A percentile compares a stretch with the other conserved stretches of the same genome.
These are phyloP conservation scores for Fagopyrum esculentum DNA, from an alignment of 148 eudicot species.

Conservation along the genomic window DNA sequence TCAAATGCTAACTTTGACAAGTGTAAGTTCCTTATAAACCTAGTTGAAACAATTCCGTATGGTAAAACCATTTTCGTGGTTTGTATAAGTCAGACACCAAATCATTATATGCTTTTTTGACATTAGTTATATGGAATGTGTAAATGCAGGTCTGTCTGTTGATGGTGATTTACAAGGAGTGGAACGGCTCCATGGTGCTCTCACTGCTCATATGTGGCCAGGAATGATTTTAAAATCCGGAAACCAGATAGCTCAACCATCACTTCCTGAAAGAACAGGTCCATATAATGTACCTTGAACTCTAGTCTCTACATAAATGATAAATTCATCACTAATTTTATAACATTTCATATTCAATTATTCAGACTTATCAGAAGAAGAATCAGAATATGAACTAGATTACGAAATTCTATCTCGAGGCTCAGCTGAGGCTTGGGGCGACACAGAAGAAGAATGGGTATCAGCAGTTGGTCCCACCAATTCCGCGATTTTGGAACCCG, in stretches of 20 bases:
- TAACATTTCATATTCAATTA: background rate
- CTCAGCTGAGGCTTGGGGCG: slow-evolving; percentile 80
- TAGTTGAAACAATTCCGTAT: background rate
- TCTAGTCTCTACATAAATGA: background rate
- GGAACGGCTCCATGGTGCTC: slow-evolving; percentile 73
- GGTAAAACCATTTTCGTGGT: background rate
- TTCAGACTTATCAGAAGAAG: slow-evolving; percentile 67
- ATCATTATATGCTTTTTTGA: background rate
- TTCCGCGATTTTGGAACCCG: slow-evolving; percentile 16
- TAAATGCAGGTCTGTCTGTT: slow-evolving; percentile 70
- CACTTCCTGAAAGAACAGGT: slow-evolving; percentile 84
- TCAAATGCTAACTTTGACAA: slow-evolving; percentile 76
- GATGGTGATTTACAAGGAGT: slow-evolving; percentile 94
- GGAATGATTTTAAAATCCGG: slow-evolving; percentile 93
- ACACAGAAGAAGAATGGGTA: slow-evolving; percentile 55
- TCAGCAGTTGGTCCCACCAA: slow-evolving; percentile 36
- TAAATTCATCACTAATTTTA: background rate
- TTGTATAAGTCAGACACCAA: background rate
- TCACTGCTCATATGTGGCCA: slow-evolving; percentile 98
- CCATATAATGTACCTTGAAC: background rate
- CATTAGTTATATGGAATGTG: background rate
- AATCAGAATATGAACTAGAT: slow-evolving; percentile 75
- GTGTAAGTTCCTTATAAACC: slow-evolving; percentile 39
- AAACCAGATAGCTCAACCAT: slow-evolving; percentile 51
- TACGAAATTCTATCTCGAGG: slow-evolving; percentile 84